Conservation (phyloP, 306 rosid genomes). For the Dalbergia cultrata region DNA sequence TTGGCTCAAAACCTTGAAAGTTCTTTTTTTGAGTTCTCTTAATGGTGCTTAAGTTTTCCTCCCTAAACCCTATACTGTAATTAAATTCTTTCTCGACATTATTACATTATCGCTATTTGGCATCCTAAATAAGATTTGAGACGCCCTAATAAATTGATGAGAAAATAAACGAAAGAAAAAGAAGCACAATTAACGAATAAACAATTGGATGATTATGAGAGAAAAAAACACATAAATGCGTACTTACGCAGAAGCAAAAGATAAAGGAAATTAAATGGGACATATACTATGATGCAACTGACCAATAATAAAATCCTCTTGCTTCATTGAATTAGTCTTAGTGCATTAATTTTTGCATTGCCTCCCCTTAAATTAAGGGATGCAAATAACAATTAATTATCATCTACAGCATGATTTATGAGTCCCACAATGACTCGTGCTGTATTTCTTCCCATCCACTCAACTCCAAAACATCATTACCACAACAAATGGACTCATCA, state of each 20-base stretch:
- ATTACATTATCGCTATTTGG: background rate
- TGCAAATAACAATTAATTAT: background rate
- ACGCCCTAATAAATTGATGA: too few species aligned
- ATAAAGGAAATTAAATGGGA: constrained; percentile 4
- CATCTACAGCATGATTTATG: background rate
- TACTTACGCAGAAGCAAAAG: background rate
- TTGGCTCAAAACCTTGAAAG: too few species aligned
- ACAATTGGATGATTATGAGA: background rate
- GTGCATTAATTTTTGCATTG: constrained; percentile 5
- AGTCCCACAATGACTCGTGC: constrained; percentile 65
- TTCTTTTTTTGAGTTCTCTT: too few species aligned
- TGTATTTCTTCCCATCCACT: constrained; percentile 63
- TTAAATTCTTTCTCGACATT: too few species aligned
- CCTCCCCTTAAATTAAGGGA: constrained; percentile 7
- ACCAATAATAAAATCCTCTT: constrained; percentile 1
- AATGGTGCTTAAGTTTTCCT: too few species aligned
- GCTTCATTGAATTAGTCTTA: constrained; percentile 41
- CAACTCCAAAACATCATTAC: constrained; percentile 11
- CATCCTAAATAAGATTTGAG: too few species aligned
- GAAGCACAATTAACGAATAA: background rate
- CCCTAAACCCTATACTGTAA: too few species aligned
- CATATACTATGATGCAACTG: constrained; percentile 1
- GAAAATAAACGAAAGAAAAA: background rate
- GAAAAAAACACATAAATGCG: background rate
- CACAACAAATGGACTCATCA: constrained; percentile 44